Base-by-base conservation (phyloP, 805 yeast genomes). In the Ogataea methylovora region DNA sequence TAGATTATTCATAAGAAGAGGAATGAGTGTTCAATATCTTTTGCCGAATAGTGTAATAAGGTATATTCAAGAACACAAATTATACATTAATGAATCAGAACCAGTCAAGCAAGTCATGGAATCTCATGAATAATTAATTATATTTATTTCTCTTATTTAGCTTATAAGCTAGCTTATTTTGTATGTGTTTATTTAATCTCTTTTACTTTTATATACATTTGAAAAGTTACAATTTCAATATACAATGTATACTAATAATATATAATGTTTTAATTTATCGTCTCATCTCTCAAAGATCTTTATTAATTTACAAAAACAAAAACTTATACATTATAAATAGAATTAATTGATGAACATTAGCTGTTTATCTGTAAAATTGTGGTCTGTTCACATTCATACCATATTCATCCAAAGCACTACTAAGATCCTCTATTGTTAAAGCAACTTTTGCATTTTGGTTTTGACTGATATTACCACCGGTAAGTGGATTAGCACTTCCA, bases 1-100 rank as follows among this genome's bases (percentile, higher is more conserved):
- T 30, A 70, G 98, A 35, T 68, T 92, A 41, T 92, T 92, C 49
- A 75, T 92, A 24, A 73, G 98, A 52, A 73, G 98, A 43, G 94
- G 94, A 16, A 92, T 92, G 98, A 80, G 94, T 39, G 97, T 92
- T 14, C 97, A 90, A 54, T 92, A 92, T 54, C 65, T 92, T 40
- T 66, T 90, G 42, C 98, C 98, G 3, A 92, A 90, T 56, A 76
- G 88, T 27, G 98, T 92, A 31, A 92, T 92, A 34, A 72, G 97
- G 44, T 92, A 92, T 55, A 87, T 92, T 42, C 94, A 87, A 54
- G 96, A 92, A 52, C 90, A 92, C 55, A 79, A 81, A 14, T 68
- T 92, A 30, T 92, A 92, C 55, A 69, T 79, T 26, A 73, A 82
- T 49, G 95, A 85, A 48, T 76, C 84, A 9, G 97, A 90, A 57